Conservation (phyloP, 1,284 basidiomycete genomes). For the Tilletia setariae region DNA sequence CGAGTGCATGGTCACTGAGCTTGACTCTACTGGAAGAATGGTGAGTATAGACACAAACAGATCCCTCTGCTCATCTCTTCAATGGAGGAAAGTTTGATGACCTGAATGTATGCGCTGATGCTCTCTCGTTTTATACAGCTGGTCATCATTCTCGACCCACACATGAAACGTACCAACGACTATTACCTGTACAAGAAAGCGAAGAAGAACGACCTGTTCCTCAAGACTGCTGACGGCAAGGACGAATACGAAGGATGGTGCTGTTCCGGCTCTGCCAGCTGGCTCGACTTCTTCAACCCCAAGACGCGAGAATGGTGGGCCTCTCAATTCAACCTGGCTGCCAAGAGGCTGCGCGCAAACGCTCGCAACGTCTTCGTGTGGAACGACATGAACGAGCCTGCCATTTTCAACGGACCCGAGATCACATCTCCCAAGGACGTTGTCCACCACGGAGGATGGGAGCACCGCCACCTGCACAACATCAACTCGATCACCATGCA, state of each 20-base stretch:
- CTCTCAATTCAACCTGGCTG: slow-evolving; percentile 36
- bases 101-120: neutral
- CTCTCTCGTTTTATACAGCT: slow-evolving; percentile 62
- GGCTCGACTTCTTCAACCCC: slow-evolving; percentile 97
- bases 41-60: slow-evolving; percentile 55
- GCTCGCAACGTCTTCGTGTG: slow-evolving; percentile 74
- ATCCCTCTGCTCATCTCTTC: neutral
- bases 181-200: slow-evolving; percentile 86
- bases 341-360: slow-evolving; percentile 44
- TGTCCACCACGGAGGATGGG: slow-evolving; percentile 88
- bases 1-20: slow-evolving; percentile 83
- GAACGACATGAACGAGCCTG: slow-evolving; percentile 99
- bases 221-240: slow-evolving; percentile 72
- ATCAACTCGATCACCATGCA: slow-evolving; percentile 67
- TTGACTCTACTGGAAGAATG: slow-evolving; percentile 81
- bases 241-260: slow-evolving; percentile 96
- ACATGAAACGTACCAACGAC: slow-evolving; percentile 76
- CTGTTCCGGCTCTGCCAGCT: slow-evolving; percentile 91
- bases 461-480: slow-evolving; percentile 93
- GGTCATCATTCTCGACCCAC: slow-evolving; percentile 95
- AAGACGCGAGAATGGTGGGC: slow-evolving; percentile 84
- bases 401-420: slow-evolving; percentile 96
- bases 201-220: slow-evolving; percentile 72
- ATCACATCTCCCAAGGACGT: slow-evolving; percentile 95
- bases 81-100: neutral